Base-by-base conservation (phyloP, 805 yeast genomes). In the Candida patagonica region DNA sequence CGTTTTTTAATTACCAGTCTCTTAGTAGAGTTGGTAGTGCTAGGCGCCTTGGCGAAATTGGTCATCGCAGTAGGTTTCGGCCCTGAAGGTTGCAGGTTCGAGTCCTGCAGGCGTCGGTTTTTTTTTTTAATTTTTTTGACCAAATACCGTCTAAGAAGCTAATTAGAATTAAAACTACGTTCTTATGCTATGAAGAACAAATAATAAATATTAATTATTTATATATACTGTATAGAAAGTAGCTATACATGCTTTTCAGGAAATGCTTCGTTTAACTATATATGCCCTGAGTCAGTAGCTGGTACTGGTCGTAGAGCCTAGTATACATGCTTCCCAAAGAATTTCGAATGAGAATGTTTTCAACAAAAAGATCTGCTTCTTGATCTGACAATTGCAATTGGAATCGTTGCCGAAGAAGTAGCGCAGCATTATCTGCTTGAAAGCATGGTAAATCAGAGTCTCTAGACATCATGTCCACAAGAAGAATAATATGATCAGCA, bases 401-500 rank as follows among this genome's bases (percentile, higher is more conserved):
- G 49, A 50, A 74, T 53, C 98, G 69, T 57, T 87, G 96, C 40
- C 74, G 73, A 45, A 92, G 61, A 42, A 81, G 78, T 12, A 76
- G 74, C 0, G 97, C 88, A 38, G 81, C 78, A 6, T 75, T 83
- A 0, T 96, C 96, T 30, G 81, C 83, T 43, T 77, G 80, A 65
- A 92, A 92, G 56, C 98, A 92, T 1, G 98, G 97, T 39, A 89
- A 69, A 35, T 68, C 71, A 6, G 95, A 86, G 48, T 89, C 96
- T 49, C 78, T 80, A 55, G 84, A 94, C 98, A 92, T 92, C 49
- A 92, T 67, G 47, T 87, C 95, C 41, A 94, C 95, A 70, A 92
- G 73, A 21, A 79, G 74, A 1, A 89, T 71, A 20, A 92, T 63
- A 40, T 78, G 81, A 35, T 80, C 88, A 4, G 86, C 73, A 44